Evolutionary conservation across 2,329 filamentous ascomycete genomes (phyloP).

Genomic region (Teratosphaeria viscida): DNA sequence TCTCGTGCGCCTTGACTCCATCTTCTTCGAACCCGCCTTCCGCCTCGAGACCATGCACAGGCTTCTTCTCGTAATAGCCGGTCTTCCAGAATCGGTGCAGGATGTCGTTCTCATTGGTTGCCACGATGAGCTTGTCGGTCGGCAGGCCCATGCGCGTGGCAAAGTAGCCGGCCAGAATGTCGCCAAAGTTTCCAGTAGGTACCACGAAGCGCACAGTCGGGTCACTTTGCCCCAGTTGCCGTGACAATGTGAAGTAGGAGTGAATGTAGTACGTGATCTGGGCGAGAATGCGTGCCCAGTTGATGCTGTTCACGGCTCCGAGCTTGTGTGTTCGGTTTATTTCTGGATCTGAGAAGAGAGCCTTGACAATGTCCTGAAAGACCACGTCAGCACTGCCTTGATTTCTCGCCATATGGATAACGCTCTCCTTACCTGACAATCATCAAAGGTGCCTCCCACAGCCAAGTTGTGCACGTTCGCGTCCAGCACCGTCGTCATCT

Average conservation of each 20-base stretch:
- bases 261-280: constrained; percentile 98
- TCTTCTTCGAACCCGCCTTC: constrained; percentile 46
- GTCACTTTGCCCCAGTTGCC: constrained; percentile 49
- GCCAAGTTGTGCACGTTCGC: constrained; percentile 86
- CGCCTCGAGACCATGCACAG: constrained; percentile 47
- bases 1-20: constrained; percentile 51
- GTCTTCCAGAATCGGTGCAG: constrained; percentile 90
- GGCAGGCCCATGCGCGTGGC: constrained; percentile 84
- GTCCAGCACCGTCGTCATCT: constrained; percentile 93
- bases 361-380: constrained; percentile 81
- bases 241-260: constrained; percentile 73
- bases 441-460: constrained; percentile 85
- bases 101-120: constrained; percentile 97
- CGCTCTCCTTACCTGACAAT: constrained; percentile 60
- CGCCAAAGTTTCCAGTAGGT: constrained; percentile 92
- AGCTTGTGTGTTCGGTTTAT: constrained; percentile 76
- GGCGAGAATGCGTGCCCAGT: constrained; percentile 87
- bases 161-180: constrained; percentile 89
- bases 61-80: constrained; percentile 79
- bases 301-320: constrained; percentile 92
- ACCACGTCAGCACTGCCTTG: not conserved
- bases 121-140: constrained; percentile 76
- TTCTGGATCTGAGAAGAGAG: constrained; percentile 74
- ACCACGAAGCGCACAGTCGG: constrained; percentile 76
- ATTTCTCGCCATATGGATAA: not conserved